These are phyloP conservation scores for Mortierella sp. DNA, from an alignment of 371 early-diverging fungal species.

Conservation along the genomic window DNA sequence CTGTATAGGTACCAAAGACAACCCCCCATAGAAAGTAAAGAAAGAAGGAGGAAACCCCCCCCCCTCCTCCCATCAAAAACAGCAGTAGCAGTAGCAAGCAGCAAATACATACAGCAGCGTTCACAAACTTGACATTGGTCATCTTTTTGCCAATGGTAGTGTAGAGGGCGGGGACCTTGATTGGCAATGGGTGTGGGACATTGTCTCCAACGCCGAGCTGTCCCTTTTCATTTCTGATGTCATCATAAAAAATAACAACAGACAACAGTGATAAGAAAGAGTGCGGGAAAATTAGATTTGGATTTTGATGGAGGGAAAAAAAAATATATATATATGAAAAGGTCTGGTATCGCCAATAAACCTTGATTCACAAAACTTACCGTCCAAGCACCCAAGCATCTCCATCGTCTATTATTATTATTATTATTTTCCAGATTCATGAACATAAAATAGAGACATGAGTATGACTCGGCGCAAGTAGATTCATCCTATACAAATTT, in stretches of 20 bases:
- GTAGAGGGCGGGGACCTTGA: slow-evolving; percentile 53
- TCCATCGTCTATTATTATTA: slow-evolving; percentile 39
- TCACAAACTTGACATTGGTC: slow-evolving; percentile 45
- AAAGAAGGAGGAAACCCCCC: no score
- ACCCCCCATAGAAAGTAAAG: slow-evolving; percentile 8
- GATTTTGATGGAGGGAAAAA: not conserved
- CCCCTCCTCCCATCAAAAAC: no score
- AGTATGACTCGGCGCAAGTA: no score
- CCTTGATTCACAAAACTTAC: slow-evolving; percentile 4
- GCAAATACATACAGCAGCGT: slow-evolving; percentile 40
- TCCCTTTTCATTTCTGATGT: slow-evolving; percentile 55
- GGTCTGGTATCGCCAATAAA: not conserved
- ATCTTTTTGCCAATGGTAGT: slow-evolving; percentile 33
- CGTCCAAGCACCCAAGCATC: slow-evolving; percentile 58
- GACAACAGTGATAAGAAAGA: not conserved
- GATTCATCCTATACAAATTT: no score
- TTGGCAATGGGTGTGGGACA: slow-evolving; percentile 43
- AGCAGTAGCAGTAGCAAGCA: no score
- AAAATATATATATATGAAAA: not conserved
- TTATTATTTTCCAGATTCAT: no score
- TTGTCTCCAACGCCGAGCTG: slow-evolving; percentile 59
- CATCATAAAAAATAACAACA: no score
- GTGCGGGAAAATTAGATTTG: not conserved
- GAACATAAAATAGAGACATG: no score
- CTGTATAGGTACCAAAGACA: not conserved